phyloP scores from a whole-genome alignment of 2,329 filamentous ascomycete genomes.

The Colletotrichum liaoningense region DNA sequence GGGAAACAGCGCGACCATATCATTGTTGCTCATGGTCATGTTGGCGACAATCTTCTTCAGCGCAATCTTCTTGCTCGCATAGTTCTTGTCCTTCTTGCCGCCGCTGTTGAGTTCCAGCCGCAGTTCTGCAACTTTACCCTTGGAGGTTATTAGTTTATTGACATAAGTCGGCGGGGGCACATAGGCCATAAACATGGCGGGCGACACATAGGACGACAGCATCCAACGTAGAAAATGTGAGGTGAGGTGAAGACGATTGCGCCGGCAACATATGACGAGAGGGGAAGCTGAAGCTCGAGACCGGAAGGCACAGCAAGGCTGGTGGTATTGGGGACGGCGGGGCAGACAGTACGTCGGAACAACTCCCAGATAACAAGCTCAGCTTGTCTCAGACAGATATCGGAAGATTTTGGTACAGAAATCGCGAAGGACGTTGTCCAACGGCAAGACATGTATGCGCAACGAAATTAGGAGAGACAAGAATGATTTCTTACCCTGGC shows the following conservation, averaged over 20 bases:
- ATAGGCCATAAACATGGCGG: slow-evolving; percentile 66
- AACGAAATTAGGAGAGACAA: slow-evolving; percentile 14
- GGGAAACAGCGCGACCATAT: slow-evolving; percentile 97
- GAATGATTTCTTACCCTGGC: slow-evolving; percentile 78
- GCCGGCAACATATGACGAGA: background rate
- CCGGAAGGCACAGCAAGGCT: background rate
- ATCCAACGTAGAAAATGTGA: background rate
- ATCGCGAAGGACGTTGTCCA: background rate
- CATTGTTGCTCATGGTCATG: slow-evolving; percentile 99
- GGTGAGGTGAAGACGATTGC: background rate
- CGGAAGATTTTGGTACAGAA: background rate
- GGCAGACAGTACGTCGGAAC: background rate
- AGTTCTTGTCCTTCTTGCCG: slow-evolving; percentile 98
- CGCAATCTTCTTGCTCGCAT: slow-evolving; percentile 93
- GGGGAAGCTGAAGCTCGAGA: slow-evolving; percentile 6
- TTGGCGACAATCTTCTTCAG: slow-evolving; percentile 99
- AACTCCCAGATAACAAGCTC: slow-evolving; percentile 7
- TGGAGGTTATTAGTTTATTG: slow-evolving; percentile 66
- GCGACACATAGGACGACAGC: slow-evolving; percentile 30
- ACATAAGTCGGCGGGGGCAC: slow-evolving; percentile 55
- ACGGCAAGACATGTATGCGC: background rate
- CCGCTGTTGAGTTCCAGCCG: slow-evolving; percentile 93
- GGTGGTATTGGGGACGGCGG: background rate
- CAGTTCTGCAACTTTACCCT: slow-evolving; percentile 99
- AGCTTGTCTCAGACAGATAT: slow-evolving; percentile 8